Conservation (phyloP, 106 monocot genomes). For the Platanthera zijinensis region DNA sequence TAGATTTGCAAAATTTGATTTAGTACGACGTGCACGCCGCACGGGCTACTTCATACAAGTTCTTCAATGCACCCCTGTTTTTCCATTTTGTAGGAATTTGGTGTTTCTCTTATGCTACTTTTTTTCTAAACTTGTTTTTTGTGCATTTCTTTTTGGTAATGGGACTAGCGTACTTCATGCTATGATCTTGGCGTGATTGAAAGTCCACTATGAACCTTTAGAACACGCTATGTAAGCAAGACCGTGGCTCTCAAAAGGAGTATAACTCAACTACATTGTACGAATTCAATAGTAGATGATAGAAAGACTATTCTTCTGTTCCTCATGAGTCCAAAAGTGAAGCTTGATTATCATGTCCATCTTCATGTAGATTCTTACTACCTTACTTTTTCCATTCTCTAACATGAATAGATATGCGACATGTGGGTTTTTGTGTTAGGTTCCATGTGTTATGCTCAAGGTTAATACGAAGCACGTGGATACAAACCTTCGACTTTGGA, state of each 20-base stretch:
- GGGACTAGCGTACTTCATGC: too few species aligned
- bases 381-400: not conserved
- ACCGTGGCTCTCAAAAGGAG: too few species aligned
- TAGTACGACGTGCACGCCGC: not conserved
- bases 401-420: not conserved
- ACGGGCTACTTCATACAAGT: not conserved
- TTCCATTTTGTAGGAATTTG: not conserved
- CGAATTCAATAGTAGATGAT: too few species aligned
- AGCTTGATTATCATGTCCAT: not conserved
- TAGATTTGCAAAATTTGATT: not conserved
- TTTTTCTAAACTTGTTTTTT: too few species aligned
- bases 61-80: not conserved
- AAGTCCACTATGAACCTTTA: too few species aligned
- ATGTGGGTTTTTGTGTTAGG: not conserved
- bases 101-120: too few species aligned
- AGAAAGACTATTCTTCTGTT: too few species aligned
- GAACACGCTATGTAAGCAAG: too few species aligned
- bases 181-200: too few species aligned
- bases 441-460: not conserved
- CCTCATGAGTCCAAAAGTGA: not conserved
- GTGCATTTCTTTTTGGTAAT: too few species aligned
- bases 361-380: not conserved
- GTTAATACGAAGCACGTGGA: not conserved
- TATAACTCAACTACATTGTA: too few species aligned
- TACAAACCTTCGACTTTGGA: not conserved